Evolutionary conservation across 768 basidiomycete genomes (phyloP).

Genomic region (Termitomyces sp.): DNA sequence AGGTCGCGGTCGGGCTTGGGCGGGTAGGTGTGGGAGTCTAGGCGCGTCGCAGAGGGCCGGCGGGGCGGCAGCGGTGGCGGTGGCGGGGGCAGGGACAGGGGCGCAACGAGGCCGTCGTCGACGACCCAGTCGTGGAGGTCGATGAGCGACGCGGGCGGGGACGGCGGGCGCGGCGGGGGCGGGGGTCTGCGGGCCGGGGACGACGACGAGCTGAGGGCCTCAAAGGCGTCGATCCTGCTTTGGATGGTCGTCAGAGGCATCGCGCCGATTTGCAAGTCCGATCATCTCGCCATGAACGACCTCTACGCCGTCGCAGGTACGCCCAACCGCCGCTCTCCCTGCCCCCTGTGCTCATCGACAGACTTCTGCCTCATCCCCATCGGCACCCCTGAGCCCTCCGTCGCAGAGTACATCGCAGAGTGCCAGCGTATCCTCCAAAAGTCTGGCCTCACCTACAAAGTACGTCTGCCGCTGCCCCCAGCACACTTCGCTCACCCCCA

Average conservation of each 20-base stretch:
- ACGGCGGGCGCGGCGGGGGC: slow-evolving; percentile 31
- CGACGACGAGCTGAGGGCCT: slow-evolving; percentile 36
- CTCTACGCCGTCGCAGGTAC: slow-evolving; percentile 78
- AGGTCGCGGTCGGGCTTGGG: slow-evolving; percentile 32
- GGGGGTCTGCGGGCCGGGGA: slow-evolving; percentile 32
- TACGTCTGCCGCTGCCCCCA: slow-evolving; percentile 16
- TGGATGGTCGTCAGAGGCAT: slow-evolving; percentile 46
- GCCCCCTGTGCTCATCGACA: slow-evolving; percentile 19
- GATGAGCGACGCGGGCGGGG: slow-evolving; percentile 56
- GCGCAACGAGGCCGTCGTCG: slow-evolving; percentile 49
- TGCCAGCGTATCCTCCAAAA: slow-evolving; percentile 80
- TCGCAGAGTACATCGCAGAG: slow-evolving; percentile 74
- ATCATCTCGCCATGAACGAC: slow-evolving; percentile 26
- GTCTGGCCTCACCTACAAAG: slow-evolving; percentile 80
- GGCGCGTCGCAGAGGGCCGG: slow-evolving; percentile 48
- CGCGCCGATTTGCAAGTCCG: slow-evolving; percentile 7
- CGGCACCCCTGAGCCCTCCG: slow-evolving; percentile 70
- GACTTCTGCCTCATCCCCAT: slow-evolving; percentile 90
- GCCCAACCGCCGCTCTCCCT: background rate
- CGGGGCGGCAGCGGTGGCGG: slow-evolving; percentile 61
- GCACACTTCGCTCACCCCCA: background rate
- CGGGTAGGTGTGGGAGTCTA: slow-evolving; percentile 46
- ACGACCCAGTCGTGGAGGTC: slow-evolving; percentile 73
- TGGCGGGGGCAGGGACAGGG: slow-evolving; percentile 68
- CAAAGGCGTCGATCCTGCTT: slow-evolving; percentile 61